Conservation (phyloP, 352 stramenopile genomes). For the Globisporangium cederbergense region DNA sequence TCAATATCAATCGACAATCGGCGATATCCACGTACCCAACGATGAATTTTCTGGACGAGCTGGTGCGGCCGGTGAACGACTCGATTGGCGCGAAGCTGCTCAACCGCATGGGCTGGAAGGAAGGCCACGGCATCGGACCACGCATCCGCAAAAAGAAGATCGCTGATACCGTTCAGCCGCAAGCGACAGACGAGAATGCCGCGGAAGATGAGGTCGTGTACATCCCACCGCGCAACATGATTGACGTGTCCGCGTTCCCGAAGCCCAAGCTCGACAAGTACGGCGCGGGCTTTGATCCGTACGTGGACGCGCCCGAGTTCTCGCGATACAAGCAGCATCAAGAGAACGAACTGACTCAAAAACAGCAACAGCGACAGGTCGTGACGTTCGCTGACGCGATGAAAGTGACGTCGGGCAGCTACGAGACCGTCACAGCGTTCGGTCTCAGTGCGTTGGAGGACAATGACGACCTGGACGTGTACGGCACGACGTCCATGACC, state of each 20-base stretch:
- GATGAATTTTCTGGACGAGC: conserved; percentile 66
- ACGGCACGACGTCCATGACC: conserved; percentile 54
- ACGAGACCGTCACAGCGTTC: conserved; percentile 42
- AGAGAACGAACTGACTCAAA: conserved; percentile 19
- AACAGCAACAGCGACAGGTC: conserved; percentile 37
- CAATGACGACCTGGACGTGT: conserved; percentile 83
- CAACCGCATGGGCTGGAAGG: conserved; percentile 89
- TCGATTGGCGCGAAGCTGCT: conserved; percentile 85
- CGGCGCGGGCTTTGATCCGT: conserved; percentile 78
- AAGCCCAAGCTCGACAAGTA: conserved; percentile 74
- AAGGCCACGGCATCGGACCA: conserved; percentile 85
- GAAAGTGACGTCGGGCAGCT: conserved; percentile 30
- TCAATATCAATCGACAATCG: not conserved
- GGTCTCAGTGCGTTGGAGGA: conserved; percentile 79
- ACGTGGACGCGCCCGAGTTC: conserved; percentile 72
- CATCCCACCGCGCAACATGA: conserved; percentile 49
- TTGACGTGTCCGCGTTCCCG: conserved; percentile 55
- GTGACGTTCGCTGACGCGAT: conserved; percentile 79
- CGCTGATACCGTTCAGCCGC: not conserved
- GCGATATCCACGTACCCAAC: conserved; percentile 19
- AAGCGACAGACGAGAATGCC: conserved; percentile 11
- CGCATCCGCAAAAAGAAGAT: conserved; percentile 52
- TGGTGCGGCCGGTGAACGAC: conserved; percentile 64
- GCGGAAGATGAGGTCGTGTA: conserved; percentile 47
- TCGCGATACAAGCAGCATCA: conserved; percentile 40